Conservation (phyloP, 306 rosid genomes). For the Casuarina cunninghamiana region DNA sequence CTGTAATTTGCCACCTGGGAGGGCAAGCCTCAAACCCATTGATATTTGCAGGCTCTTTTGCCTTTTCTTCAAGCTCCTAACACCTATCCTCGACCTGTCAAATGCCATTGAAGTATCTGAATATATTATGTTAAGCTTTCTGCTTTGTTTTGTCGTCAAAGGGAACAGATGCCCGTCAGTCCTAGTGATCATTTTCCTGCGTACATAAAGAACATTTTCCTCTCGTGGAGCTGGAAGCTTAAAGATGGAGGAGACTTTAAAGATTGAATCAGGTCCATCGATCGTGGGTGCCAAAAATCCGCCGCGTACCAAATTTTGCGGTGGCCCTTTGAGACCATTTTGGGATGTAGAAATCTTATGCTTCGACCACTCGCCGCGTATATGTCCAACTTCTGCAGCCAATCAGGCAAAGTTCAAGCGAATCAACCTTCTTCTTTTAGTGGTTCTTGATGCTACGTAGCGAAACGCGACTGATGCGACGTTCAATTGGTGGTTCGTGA, state of each 20-base stretch:
- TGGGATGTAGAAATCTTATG: neutral
- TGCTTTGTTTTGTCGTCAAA: neutral
- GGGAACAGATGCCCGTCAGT: neutral
- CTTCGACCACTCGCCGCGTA: neutral
- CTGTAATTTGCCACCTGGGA: too few species aligned
- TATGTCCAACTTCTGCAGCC: too few species aligned
- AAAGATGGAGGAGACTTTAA: neutral
- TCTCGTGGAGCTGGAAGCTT: too few species aligned
- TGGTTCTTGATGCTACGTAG: neutral
- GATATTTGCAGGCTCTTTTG: too few species aligned
- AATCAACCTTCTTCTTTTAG: neutral
- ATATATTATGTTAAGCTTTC: neutral
- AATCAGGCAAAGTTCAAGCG: too few species aligned
- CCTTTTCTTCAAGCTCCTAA: too few species aligned
- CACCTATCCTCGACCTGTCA: neutral
- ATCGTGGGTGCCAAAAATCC: neutral
- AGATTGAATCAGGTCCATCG: constrained; percentile 7
- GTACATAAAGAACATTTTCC: too few species aligned
- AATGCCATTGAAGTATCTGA: neutral
- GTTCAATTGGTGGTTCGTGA: neutral
- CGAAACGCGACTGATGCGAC: constrained; percentile 2
- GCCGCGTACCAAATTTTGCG: neutral
- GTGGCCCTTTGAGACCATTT: neutral
- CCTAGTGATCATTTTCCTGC: too few species aligned
- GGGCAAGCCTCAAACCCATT: too few species aligned